These are phyloP conservation scores for Picochlorum sp. DNA, from an alignment of 139 green algal genomes.

Conservation along the genomic window DNA sequence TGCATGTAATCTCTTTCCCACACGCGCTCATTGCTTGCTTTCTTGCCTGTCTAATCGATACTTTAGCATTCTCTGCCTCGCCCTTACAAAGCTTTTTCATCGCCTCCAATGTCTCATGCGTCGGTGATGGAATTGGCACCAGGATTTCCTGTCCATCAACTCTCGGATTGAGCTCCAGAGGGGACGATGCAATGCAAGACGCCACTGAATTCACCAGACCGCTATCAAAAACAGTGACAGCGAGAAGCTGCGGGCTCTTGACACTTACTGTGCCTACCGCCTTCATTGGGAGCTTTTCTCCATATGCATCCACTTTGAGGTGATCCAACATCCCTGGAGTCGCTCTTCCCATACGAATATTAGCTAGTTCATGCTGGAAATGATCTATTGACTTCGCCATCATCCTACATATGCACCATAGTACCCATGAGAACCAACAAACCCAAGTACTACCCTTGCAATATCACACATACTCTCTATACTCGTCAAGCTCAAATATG, in stretches of 20 bases:
- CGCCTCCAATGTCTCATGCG: constrained; percentile 29
- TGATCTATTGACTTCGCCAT: constrained; percentile 30
- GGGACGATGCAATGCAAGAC: constrained; percentile 48
- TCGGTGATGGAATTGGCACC: constrained; percentile 43
- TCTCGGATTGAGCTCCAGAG: constrained; percentile 47
- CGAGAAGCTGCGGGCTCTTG: constrained; percentile 54
- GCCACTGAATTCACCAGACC: constrained; percentile 39
- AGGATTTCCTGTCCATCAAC: constrained; percentile 41
- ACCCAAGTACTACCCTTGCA: too few relatives aligned
- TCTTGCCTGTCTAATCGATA: constrained; percentile 46
- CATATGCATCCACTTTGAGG: constrained; percentile 50
- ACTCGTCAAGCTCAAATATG: too few relatives aligned
- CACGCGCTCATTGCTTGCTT: constrained; percentile 38
- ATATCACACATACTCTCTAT: too few relatives aligned
- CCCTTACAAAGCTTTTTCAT: constrained; percentile 55
- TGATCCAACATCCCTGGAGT: constrained; percentile 68
- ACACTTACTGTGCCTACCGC: constrained; percentile 52
- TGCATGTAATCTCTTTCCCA: constrained; percentile 20
- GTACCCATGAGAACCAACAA: too few relatives aligned
- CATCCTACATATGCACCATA: background rate
- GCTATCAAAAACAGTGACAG: constrained; percentile 56
- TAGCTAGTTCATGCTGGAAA: constrained; percentile 48
- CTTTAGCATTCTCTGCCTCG: constrained; percentile 55
- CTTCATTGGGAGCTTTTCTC: constrained; percentile 47
- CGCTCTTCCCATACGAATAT: constrained; percentile 55